Conservation (phyloP, 2,329 filamentous ascomycete species). For the Fusarium abutilonis region DNA sequence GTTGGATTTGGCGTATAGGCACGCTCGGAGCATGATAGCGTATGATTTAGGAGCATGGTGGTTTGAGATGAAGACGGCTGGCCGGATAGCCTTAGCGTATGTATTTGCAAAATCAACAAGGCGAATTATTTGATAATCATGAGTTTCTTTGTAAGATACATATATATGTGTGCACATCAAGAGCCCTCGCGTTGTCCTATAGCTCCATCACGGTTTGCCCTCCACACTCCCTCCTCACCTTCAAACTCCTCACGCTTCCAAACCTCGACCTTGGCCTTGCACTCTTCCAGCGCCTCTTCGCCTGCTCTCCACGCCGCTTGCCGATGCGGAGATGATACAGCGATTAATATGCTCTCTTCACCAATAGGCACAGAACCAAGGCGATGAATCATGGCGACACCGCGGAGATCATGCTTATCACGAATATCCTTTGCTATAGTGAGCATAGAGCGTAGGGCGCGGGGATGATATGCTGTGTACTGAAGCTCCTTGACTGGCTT, state of each 20-base stretch:
- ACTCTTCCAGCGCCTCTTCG: constrained; percentile 87
- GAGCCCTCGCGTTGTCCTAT: constrained; percentile 59
- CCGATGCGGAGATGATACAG: constrained; percentile 84
- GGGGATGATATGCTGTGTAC: constrained; percentile 78
- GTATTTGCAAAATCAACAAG: constrained; percentile 10
- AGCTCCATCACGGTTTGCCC: constrained; percentile 82
- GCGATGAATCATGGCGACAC: constrained; percentile 83
- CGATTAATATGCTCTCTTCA: constrained; percentile 94
- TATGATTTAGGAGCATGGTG: constrained; percentile 8
- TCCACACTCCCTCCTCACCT: constrained; percentile 82
- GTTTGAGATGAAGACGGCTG: constrained; percentile 3
- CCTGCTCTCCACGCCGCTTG: constrained; percentile 87
- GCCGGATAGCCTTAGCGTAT: constrained; percentile 12
- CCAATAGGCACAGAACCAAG: constrained; percentile 86
- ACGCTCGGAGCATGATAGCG: constrained; percentile 13
- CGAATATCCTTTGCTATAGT: constrained; percentile 68
- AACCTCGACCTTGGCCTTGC: constrained; percentile 89
- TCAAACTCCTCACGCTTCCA: constrained; percentile 95
- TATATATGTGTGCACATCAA: neutral
- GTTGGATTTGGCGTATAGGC: constrained; percentile 9
- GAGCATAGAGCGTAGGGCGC: constrained; percentile 75
- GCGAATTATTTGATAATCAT: neutral
- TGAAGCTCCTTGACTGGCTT: constrained; percentile 78
- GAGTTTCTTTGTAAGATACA: neutral
- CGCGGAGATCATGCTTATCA: constrained; percentile 71